Base-by-base conservation (phyloP, 495 filamentous ascomycete species). In the Trichoderma reesei region DNA sequence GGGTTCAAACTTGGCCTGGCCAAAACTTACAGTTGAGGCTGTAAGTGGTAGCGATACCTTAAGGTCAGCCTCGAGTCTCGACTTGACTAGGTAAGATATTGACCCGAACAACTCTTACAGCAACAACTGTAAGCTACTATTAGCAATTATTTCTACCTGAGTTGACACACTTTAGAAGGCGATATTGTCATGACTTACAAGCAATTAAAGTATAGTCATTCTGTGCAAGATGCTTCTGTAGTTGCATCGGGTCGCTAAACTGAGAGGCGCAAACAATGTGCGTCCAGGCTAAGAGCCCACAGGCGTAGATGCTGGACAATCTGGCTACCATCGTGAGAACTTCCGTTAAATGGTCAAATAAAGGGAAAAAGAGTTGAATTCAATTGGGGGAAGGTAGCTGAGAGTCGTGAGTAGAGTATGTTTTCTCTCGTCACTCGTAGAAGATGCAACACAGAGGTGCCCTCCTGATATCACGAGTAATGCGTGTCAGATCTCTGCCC, bases 121-220 rank as follows among this genome's bases (percentile, higher is more conserved):
- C 51, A 34, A 56, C 51, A 56, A 33, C 51, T 56, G 20, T 0
- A 26, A 26, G 26, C 26, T 26, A 1, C 26, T 26, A 26, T 56
- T 14, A 56, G 51, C 31, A 34, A 5, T 0, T 26, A 26, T 26
- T 1, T 26, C 26, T 26, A 26, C 26, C 26, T 26, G 26, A 26
- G 1, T 26, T 1, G 26, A 26, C 26, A 26, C 26, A 1, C 26
- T 26, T 1, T 1, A 26, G 26, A 26, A 26, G 26, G 26, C 26
- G 26, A 26, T 26, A 26, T 26, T 31, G n/a, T 54, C n/a, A 54
- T 14, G 26, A 56, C 51, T 56, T 56, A 56, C 51, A 56, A 16
- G 51, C 51, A 9, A 56, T 10, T 31, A 81, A 67, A 1, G 70
- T 73, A 60, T 72, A 65, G 4, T 77, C 74, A 18, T 75, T 69